A percentile compares a stretch with the other conserved stretches of the same genome.
Conservation (phyloP, 306 rosid genomes). For the Malus sylvestris region DNA sequence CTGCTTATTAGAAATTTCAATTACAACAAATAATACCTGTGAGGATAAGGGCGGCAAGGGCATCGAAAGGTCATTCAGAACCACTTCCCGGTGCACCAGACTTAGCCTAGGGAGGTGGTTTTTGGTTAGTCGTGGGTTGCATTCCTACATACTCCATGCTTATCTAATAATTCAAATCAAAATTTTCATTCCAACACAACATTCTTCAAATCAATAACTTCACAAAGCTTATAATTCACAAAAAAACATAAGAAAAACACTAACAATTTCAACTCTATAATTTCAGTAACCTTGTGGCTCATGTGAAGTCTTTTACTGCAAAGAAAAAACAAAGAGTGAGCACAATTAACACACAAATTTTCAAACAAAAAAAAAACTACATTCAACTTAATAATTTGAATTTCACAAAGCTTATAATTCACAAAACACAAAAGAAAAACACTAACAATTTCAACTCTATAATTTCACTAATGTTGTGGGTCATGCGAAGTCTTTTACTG, state of each 20-base stretch:
- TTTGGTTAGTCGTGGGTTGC: constrained; percentile 27
- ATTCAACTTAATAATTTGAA: no score
- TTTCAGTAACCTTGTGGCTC: no score
- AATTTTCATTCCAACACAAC: neutral
- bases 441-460: no score
- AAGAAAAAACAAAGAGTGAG: no score
- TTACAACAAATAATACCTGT: constrained; percentile 40
- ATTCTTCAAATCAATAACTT: neutral
- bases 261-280: no score
- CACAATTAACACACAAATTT: no score
- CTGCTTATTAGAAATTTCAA: neutral
- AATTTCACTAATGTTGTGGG: no score
- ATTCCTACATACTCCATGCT: constrained; percentile 66
- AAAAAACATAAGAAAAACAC: neutral
- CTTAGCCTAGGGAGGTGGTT: constrained; percentile 33
- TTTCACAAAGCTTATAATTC: no score
- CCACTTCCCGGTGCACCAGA: constrained; percentile 23
- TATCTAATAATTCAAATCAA: constrained; percentile 33
- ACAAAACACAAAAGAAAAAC: no score
- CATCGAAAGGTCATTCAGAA: constrained; percentile 39
- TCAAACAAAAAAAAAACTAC: no score
- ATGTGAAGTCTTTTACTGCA: no score
- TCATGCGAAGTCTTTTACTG: no score
- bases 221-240: neutral
- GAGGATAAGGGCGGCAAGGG: constrained; percentile 47